Evolutionary conservation across 192 early-diverging fungal genomes (phyloP).

Genomic region (Coemansia sp.): DNA sequence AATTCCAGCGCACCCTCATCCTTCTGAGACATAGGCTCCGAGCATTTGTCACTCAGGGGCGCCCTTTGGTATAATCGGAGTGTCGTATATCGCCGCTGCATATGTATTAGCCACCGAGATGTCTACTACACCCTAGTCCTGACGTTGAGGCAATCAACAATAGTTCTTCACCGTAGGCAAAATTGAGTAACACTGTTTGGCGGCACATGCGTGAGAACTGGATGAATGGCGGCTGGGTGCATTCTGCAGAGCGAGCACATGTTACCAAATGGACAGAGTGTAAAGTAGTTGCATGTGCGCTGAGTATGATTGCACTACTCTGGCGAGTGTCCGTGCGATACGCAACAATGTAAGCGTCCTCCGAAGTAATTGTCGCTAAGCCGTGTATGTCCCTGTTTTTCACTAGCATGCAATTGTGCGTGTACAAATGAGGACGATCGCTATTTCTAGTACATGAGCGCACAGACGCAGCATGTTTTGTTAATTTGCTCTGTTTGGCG

Average conservation of each 20-base stretch:
- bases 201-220: slow-evolving; percentile 2
- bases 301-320: not conserved
- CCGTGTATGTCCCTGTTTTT: not conserved
- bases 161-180: not conserved
- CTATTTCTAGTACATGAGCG: not conserved
- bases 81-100: not conserved
- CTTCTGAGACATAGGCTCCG: not conserved
- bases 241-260: not conserved
- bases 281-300: not conserved
- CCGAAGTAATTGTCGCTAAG: not conserved
- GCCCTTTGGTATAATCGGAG: not conserved
- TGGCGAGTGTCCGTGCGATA: not conserved
- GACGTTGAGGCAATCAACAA: not conserved
- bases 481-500: not conserved
- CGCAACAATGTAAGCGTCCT: not conserved
- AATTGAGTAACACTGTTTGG: not conserved
- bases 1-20: not conserved
- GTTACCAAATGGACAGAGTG: not conserved
- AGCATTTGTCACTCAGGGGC: not conserved
- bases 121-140: not conserved
- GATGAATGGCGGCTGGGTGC: not conserved
- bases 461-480: not conserved
- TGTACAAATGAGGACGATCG: not conserved
- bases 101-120: not conserved
- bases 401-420: not conserved